These are phyloP conservation scores for Suillus alpinus DNA, from an alignment of 768 basidiomycete species.

Conservation along the genomic window DNA sequence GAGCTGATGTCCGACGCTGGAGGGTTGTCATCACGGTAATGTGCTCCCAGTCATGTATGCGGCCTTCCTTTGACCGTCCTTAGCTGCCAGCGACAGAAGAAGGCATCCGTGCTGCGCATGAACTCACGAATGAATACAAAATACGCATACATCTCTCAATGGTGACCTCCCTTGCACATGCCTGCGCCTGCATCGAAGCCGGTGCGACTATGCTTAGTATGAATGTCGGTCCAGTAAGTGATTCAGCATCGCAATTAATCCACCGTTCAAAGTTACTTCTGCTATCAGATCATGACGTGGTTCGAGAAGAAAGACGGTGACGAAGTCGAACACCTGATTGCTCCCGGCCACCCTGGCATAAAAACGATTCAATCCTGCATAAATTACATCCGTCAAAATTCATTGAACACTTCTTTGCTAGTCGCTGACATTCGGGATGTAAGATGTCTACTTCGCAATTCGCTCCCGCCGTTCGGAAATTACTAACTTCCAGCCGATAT, in stretches of 20 bases:
- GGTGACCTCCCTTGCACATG: constrained; percentile 55
- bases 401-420: constrained; percentile 39
- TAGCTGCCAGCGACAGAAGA: constrained; percentile 59
- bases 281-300: constrained; percentile 38
- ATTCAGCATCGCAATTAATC: background rate
- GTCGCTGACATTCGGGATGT: constrained; percentile 44
- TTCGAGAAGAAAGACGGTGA: constrained; percentile 36
- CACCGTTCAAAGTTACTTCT: background rate
- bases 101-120: constrained; percentile 47
- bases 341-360: constrained; percentile 40
- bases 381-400: constrained; percentile 40
- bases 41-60: background rate
- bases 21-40: constrained; percentile 49
- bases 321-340: constrained; percentile 6
- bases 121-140: constrained; percentile 35
- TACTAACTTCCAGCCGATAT: constrained; percentile 5
- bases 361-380: constrained; percentile 45
- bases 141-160: constrained; percentile 50
- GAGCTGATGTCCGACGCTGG: constrained; percentile 35
- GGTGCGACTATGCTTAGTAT: constrained; percentile 48
- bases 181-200: constrained; percentile 52
- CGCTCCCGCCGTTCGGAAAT: background rate
- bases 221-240: constrained; percentile 46
- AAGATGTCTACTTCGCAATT: constrained; percentile 6
- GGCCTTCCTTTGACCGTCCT: background rate